Evolutionary conservation across 1,139 yeast species (phyloP), one percentile per base, ranked within the genome.

Genomic region (Debaryomyces sp.): DNA sequence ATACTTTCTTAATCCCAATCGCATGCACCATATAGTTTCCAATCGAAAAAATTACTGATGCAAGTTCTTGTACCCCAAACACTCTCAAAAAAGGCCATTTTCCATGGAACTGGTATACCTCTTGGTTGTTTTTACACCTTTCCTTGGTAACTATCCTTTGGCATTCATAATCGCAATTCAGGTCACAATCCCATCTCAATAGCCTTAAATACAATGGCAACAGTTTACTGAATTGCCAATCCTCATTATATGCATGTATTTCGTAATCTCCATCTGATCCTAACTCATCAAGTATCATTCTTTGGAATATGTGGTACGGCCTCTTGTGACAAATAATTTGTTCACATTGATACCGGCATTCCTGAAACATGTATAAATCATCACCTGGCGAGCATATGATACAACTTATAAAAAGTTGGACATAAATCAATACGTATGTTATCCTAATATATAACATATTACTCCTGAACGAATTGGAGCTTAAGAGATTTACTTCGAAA

Each of bases 21-120:
- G 76, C 81, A 63, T 92, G 96, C 2, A 96, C 96, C 15, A 82
- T 56, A 49, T 89, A 82, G 63, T 94, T 94, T 7, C 89, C 85
- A 8, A 92, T 55, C 10, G 96, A 88, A 66, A 94, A 94, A 1
- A 90, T 27, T 2, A 87, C 83, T n/a, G 96, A 86, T 13, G 85
- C 87, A 0, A 91, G 71, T 63, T 94, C 99, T 64, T 94, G 99
- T 27, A 88, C 73, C 0, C 96, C 96, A 17, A 76, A 68, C 1
- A 87, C 61, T 48, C 99, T 76, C 38, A 73, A 56, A 60, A 94
- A 94, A 2, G 98, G 98, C 99, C 99, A 94, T 68, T 94, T 94
- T 0, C 99, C 99, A 65, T 94, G 98, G 68, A 90, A 94, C 63
- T 94, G 99, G 43, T 78, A 78, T 2, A 89, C 71, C 48, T 82